Evolutionary conservation across 2,329 filamentous ascomycete genomes (phyloP).

Genomic region (Monilinia fructigena): DNA sequence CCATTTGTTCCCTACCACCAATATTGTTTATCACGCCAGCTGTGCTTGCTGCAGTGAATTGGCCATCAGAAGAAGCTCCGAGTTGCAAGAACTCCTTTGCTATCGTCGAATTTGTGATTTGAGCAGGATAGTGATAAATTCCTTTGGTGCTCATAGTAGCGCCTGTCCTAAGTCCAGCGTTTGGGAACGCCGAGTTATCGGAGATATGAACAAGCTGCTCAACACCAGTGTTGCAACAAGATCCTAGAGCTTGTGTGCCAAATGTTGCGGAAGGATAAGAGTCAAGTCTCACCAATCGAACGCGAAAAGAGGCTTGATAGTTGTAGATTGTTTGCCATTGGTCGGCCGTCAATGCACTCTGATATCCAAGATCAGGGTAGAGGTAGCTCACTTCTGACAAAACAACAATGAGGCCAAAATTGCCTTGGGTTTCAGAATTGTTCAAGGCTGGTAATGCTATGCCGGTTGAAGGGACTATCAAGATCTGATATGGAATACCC

Average conservation of each 20-base stretch:
- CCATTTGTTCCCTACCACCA: constrained; percentile 58
- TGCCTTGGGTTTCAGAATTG: constrained; percentile 47
- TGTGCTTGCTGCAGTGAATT: constrained; percentile 43
- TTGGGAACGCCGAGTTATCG: constrained; percentile 53
- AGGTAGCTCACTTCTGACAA: constrained; percentile 39
- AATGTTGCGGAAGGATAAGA: constrained; percentile 54
- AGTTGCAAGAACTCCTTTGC: constrained; percentile 58
- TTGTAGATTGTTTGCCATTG: constrained; percentile 57
- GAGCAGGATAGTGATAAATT: constrained; percentile 59
- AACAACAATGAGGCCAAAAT: constrained; percentile 54
- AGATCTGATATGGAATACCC: constrained; percentile 56
- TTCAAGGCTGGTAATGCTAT: constrained; percentile 52
- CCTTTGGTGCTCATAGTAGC: constrained; percentile 50
- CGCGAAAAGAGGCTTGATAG: constrained; percentile 57
- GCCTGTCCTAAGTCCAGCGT: constrained; percentile 48
- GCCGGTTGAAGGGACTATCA: constrained; percentile 54
- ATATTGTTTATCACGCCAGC: constrained; percentile 61
- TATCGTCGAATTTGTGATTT: constrained; percentile 52
- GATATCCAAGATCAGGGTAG: constrained; percentile 42
- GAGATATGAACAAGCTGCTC: constrained; percentile 52
- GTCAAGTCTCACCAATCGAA: constrained; percentile 59
- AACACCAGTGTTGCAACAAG: constrained; percentile 49
- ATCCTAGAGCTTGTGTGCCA: constrained; percentile 41
- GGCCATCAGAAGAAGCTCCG: constrained; percentile 43
- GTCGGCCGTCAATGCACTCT: constrained; percentile 46